phyloP scores from a whole-genome alignment of 2,329 filamentous ascomycete genomes.

The Mycosphaerella sp. region DNA sequence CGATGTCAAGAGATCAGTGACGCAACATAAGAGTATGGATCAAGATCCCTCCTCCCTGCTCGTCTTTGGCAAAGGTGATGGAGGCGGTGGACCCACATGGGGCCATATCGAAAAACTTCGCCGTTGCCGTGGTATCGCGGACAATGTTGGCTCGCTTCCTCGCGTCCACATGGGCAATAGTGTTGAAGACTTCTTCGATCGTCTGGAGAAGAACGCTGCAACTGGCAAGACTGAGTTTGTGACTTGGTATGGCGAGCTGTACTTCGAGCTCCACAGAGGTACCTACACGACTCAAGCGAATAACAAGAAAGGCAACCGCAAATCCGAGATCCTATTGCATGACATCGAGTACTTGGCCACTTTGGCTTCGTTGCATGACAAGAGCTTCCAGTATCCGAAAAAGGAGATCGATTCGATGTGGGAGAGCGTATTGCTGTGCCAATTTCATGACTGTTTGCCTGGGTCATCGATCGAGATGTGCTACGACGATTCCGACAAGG shows the following conservation, averaged over 20 bases:
- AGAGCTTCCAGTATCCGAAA: constrained; percentile 80
- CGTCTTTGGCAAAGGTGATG: constrained; percentile 94
- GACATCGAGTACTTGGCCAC: constrained; percentile 86
- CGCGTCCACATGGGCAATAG: constrained; percentile 82
- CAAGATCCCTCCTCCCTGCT: constrained; percentile 85
- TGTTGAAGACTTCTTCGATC: constrained; percentile 91
- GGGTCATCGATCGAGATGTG: constrained; percentile 97
- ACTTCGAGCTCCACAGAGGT: constrained; percentile 94
- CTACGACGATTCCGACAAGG: constrained; percentile 87
- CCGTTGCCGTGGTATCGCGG: constrained; percentile 83
- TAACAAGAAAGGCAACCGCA: constrained; percentile 92
- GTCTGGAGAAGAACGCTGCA: constrained; percentile 67
- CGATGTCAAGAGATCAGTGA: constrained; percentile 81
- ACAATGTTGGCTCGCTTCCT: constrained; percentile 75
- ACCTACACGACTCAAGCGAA: constrained; percentile 90
- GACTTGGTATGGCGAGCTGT: constrained; percentile 97
- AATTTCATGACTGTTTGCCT: constrained; percentile 96
- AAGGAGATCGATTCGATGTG: constrained; percentile 92
- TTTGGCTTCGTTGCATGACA: constrained; percentile 66
- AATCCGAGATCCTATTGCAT: constrained; percentile 74
- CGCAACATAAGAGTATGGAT: constrained; percentile 92
- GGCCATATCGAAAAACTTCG: constrained; percentile 92
- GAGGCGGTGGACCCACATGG: constrained; percentile 90
- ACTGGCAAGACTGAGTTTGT: constrained; percentile 63
- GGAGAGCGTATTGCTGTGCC: constrained; percentile 84